Conservation (phyloP, 768 basidiomycete genomes). For the Macrocybe gigantea region DNA sequence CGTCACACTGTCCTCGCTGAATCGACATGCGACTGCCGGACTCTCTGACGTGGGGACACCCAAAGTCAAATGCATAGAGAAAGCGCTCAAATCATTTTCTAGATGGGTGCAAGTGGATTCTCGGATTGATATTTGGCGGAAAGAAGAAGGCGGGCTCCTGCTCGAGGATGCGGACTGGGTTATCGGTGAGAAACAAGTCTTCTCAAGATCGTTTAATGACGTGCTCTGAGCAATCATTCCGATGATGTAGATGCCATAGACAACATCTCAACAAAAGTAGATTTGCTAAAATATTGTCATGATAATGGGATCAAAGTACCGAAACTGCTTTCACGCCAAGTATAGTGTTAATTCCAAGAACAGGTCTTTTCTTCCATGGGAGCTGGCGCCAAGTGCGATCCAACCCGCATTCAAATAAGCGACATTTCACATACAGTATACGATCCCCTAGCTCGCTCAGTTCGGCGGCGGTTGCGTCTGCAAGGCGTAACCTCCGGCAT, state of each 20-base stretch:
- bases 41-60: constrained; percentile 91
- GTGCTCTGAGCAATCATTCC: constrained; percentile 4
- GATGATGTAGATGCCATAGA: constrained; percentile 81
- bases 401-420: constrained; percentile 90
- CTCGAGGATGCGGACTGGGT: constrained; percentile 93
- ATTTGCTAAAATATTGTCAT: constrained; percentile 85
- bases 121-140: constrained; percentile 79
- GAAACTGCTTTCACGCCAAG: no score
- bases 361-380: constrained; percentile 98
- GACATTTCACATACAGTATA: constrained; percentile 92
- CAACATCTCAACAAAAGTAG: constrained; percentile 95
- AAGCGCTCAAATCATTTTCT: constrained; percentile 62
- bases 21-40: constrained; percentile 88
- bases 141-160: constrained; percentile 68
- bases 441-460: constrained; percentile 90
- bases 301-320: constrained; percentile 69
- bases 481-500: constrained; percentile 60
- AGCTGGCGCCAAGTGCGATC: constrained; percentile 90
- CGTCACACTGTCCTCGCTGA: constrained; percentile 91
- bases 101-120: constrained; percentile 87
- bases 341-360: constrained; percentile 22
- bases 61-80: constrained; percentile 78
- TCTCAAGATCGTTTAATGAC: background rate
- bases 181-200: constrained; percentile 49
- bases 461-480: constrained; percentile 69